These are phyloP conservation scores for Penicillium antarcticum DNA, from an alignment of 495 filamentous ascomycete genomes.

Conservation along the genomic window DNA sequence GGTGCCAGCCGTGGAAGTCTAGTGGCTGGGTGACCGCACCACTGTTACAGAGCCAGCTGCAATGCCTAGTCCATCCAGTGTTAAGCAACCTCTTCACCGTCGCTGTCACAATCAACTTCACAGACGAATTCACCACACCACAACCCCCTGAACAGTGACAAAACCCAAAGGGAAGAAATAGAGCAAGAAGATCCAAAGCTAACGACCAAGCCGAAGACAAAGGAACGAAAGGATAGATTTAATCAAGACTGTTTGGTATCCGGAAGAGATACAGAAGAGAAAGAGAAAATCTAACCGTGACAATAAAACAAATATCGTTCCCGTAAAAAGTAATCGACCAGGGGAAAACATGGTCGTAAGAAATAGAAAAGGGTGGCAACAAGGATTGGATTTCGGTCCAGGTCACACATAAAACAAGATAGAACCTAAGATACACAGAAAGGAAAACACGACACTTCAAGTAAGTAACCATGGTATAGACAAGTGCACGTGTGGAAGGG, in stretches of 20 bases:
- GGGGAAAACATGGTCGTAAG: background rate
- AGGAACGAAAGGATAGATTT: conserved; percentile 11
- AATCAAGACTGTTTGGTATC: conserved; percentile 4
- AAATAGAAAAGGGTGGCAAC: conserved; percentile 25
- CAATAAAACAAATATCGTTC: conserved; percentile 6
- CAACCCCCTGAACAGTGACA: too few species aligned
- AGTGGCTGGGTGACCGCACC: background rate
- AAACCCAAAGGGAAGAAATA: background rate
- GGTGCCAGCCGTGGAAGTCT: background rate
- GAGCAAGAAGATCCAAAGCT: background rate
- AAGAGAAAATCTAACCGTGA: conserved; percentile 2
- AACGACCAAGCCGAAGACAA: background rate
- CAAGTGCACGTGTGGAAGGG: conserved; percentile 17
- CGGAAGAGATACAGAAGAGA: background rate
- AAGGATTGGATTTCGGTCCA: conserved; percentile 25
- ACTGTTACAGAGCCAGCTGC: conserved; percentile 3
- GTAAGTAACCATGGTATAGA: conserved; percentile 29
- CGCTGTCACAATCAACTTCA: too few species aligned
- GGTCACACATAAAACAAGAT: conserved; percentile 31
- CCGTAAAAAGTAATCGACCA: conserved; percentile 7
- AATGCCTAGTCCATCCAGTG: background rate
- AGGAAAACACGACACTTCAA: conserved; percentile 24
- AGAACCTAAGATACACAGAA: conserved; percentile 46
- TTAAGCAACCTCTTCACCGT: background rate
- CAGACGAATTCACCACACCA: too few species aligned